A percentile compares a stretch with the other conserved stretches of the same genome.
Conservation (phyloP, 495 filamentous ascomycete genomes). For the Neurospora intermedia region DNA sequence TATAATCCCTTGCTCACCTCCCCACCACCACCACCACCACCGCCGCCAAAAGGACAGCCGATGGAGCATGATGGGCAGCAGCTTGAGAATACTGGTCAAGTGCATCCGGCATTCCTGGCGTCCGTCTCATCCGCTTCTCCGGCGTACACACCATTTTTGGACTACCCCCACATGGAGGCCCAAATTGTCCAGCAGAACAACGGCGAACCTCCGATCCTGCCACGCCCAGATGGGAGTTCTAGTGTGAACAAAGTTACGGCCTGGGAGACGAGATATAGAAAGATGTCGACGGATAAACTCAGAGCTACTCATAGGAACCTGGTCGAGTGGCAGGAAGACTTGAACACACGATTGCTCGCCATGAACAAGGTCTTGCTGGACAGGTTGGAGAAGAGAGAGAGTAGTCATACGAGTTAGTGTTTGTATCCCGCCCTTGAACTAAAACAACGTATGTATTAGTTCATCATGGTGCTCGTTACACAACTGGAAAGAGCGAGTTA, state of each 20-base stretch:
- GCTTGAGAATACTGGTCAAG: not conserved
- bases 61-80: not conserved
- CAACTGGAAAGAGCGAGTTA: not conserved
- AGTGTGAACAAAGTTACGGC: not conserved
- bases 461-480: not conserved
- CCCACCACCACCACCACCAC: not conserved
- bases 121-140: not conserved
- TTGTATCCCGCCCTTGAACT: not conserved
- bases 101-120: not conserved
- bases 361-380: constrained; percentile 10
- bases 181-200: not conserved
- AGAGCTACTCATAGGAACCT: constrained; percentile 4
- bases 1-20: too few relatives aligned
- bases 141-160: not conserved
- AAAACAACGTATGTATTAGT: not conserved
- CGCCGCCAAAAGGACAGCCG: not conserved
- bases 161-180: not conserved
- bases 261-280: constrained; percentile 11
- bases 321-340: constrained; percentile 11
- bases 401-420: not conserved
- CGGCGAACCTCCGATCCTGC: not conserved
- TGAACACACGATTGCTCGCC: constrained; percentile 8
- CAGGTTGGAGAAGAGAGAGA: not conserved
- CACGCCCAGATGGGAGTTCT: not conserved
- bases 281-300: constrained; percentile 1